Evolutionary conservation across 2,329 filamentous ascomycete species (phyloP).

Genomic region (Penicillium sp.): DNA sequence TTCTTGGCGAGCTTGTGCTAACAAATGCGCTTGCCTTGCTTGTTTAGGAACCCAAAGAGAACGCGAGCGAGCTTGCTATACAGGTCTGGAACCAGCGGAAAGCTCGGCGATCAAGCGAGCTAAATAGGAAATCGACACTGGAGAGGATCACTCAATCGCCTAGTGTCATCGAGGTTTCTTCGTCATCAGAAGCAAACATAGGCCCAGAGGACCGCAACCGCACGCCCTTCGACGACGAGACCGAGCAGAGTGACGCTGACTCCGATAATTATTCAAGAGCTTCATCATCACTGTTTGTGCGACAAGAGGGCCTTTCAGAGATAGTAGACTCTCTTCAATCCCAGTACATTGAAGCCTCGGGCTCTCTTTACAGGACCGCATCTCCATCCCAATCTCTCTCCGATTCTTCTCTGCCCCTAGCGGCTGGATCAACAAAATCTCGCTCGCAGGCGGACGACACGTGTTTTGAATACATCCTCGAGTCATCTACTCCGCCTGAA

Average conservation of each 20-base stretch:
- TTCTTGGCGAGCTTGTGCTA: not conserved
- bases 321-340: slow-evolving; percentile 1
- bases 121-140: not conserved
- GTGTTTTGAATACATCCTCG: not conserved
- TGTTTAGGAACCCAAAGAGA: slow-evolving; percentile 37
- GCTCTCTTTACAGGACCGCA: not conserved
- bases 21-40: not conserved
- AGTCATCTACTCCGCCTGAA: not conserved
- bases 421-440: not conserved
- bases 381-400: not conserved
- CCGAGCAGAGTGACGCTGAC: not conserved
- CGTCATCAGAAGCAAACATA: not conserved
- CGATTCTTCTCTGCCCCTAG: not conserved
- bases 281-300: not conserved
- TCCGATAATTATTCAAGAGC: not conserved
- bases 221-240: not conserved
- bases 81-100: slow-evolving; percentile 32
- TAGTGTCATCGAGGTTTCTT: not conserved
- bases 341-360: not conserved
- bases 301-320: not conserved
- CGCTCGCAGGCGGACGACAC: not conserved
- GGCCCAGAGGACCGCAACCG: not conserved
- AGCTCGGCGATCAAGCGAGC: slow-evolving; percentile 7
- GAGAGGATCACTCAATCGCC: not conserved
- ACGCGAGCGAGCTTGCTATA: slow-evolving; percentile 34